Evolutionary conservation across 768 basidiomycete species (phyloP), one percentile per base, ranked within the genome.

Genomic region (Trichaptum fuscoviolaceum): DNA sequence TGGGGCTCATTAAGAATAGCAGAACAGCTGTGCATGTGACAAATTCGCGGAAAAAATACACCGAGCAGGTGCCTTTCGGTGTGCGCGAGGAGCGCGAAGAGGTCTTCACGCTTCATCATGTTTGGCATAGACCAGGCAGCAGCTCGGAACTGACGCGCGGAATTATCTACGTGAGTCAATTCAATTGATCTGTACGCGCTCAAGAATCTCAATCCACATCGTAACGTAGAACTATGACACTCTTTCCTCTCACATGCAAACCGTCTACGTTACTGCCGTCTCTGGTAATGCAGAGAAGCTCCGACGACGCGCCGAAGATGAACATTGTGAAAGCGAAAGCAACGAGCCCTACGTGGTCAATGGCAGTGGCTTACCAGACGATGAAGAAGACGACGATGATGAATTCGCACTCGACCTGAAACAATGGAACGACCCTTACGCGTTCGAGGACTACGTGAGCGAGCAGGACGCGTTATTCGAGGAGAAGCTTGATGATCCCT

Each of bases 1-100:
- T 82, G 5, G 87, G 88, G 0, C 81, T 85, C 65, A 85, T 91
- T 64, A 84, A 79, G 75, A 72, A 66, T 0, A 85, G 83, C 0
- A 72, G 72, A 61, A 85, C 84, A 0, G 79, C 78, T 70, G 79
- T 77, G 24, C 84, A 83, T 69, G 74, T 86, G 7, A 87, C 86
- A n/a, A 84, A 77, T 57, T 75, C 78, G 2, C 77, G 79, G 3
- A 85, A 87, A 52, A 61, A 61, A 23, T 24, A 24, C 23, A 34
- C 24, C 12, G 23, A 25, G 15, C 6, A 24, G 17, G 15, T 52
- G 42, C 20, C 42, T 52, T 52, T 20, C 42, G 20, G 42, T 52
- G 42, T 52, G 20, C 59, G 59, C 23, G 15, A 61, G 30, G 24
- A 61, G 15, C 59, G 23, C 23, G 59, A 61, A 23, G 59, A 61